Evolutionary conservation across 2,329 filamentous ascomycete genomes (phyloP), one percentile per base, ranked within the genome.

Genomic region (Claviceps paspali): DNA sequence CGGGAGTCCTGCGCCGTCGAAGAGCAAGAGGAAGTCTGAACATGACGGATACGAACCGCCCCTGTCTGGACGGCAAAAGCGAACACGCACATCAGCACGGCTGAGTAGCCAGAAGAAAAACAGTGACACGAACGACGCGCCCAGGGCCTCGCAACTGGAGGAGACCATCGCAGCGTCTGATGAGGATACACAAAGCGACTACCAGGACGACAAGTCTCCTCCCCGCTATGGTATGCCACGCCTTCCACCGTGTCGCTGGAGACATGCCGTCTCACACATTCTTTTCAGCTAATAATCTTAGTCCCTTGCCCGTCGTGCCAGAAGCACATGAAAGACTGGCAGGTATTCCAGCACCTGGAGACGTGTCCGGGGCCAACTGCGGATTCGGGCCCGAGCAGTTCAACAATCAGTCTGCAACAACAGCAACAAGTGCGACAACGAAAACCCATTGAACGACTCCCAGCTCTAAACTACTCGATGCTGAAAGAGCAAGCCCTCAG

Each of bases 271-370:
- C 28, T 37, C 9, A 31, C 30, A 33, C 29, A 38, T 32, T 30
- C 39, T 21, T 31, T 12, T 12, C n/a, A 38, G 76, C 81, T 21
- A 82, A 91, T 47, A 85, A 83, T 3, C 64, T n/a, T 91, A 11
- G 82, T 87, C 1, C 67, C 74, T 29, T 98, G 91, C 53, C 91
- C 91, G 0, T 79, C 88, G 14, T 98, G 91, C 54, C 64, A 65
- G 35, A 68, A 64, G 48, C 72, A 76, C 35, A 93, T 96, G 80
- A 92, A 91, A 55, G 72, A 78, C 35, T 72, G 72, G 45, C 67
- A 70, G 38, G 83, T 96, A 4, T 86, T 83, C 48, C 58, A 65
- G n/a, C 91, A 96, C 59, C 61, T 96, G 23, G 84, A 93, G 56
- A 70, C 64, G 6, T 86, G 62, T 36, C 50, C 55, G 8, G 59